Base-by-base conservation (phyloP, 1,284 basidiomycete species). In the Heterobasidion parviporum region DNA sequence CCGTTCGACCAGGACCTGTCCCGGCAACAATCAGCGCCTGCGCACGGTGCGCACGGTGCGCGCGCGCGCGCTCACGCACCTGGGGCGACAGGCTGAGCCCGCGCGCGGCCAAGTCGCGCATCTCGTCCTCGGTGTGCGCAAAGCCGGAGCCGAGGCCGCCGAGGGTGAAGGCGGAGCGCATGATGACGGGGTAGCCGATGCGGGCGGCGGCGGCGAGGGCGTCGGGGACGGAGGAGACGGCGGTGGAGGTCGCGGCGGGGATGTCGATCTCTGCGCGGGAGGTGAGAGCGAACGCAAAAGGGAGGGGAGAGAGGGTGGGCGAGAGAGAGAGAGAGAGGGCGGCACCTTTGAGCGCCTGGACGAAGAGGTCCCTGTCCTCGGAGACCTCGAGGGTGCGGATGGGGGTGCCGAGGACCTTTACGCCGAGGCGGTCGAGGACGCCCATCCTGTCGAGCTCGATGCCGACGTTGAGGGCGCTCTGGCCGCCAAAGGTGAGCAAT, bases 251-350 rank as follows among this genome's bases (percentile, higher is more conserved):
- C 43, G 97, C 97, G 54, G 91, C 96, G 45, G 97, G 97, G 62
- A 99, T 98, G 70, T 96, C 87, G 69, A 99, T 99, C 80, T 99
- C 94, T 94, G n/a, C n/a, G n/a, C n/a, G n/a, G n/a, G n/a, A n/a
- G n/a, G n/a, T n/a, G n/a, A n/a, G n/a, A n/a, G n/a, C n/a, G n/a
- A n/a, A n/a, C n/a, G n/a, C n/a, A n/a, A n/a, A n/a, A n/a, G n/a
- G n/a, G n/a, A n/a, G n/a, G n/a, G n/a, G n/a, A n/a, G n/a, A n/a
- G n/a, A n/a, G n/a, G n/a, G n/a, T n/a, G n/a, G n/a, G n/a, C n/a
- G n/a, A n/a, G n/a, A n/a, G n/a, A n/a, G n/a, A n/a, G n/a, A n/a
- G n/a, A n/a, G n/a, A n/a, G n/a, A n/a, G n/a, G n/a, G n/a, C n/a
- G n/a, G n/a, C n/a, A n/a, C 94, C 91, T 74, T 97, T 97, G 56